Conservation (phyloP, 805 yeast genomes). For the Cyberlindnera mycetangii region DNA sequence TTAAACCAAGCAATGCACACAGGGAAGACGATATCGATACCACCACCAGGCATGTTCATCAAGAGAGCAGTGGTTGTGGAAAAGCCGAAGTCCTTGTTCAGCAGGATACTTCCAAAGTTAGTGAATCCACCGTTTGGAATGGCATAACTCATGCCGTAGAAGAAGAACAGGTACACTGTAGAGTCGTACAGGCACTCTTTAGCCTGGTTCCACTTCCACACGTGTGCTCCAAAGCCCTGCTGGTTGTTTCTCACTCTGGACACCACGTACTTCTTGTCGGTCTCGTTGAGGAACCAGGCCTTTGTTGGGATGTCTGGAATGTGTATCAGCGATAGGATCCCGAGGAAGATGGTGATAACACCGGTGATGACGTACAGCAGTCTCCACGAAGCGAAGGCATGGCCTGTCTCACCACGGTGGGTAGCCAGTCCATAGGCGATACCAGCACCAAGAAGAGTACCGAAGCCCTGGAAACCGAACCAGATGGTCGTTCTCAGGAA, state of each 20-base stretch:
- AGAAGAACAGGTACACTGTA: constrained; percentile 46
- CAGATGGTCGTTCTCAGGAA: constrained; percentile 41
- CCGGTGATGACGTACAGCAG: constrained; percentile 60
- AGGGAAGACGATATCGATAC: constrained; percentile 30
- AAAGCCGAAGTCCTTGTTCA: constrained; percentile 18
- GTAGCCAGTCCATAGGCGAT: constrained; percentile 52
- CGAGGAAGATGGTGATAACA: constrained; percentile 49
- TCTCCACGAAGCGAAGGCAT: constrained; percentile 55
- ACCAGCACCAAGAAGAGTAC: constrained; percentile 45
- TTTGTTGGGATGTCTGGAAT: constrained; percentile 55
- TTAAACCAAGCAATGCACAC: constrained; percentile 13
- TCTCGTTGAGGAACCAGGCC: constrained; percentile 44
- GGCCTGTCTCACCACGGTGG: constrained; percentile 31
- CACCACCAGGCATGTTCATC: constrained; percentile 34
- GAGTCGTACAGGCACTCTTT: constrained; percentile 48
- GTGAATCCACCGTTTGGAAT: constrained; percentile 50
- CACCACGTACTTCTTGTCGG: constrained; percentile 45
- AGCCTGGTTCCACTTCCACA: constrained; percentile 52
- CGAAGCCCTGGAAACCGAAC: constrained; percentile 46
- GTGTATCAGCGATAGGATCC: constrained; percentile 43
- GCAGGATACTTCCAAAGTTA: constrained; percentile 20
- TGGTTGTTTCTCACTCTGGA: constrained; percentile 50
- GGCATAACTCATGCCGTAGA: constrained; percentile 39
- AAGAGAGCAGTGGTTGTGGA: constrained; percentile 13
- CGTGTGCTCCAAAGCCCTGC: constrained; percentile 55